Conservation (phyloP, 2,329 filamentous ascomycete species). For the Fusarium virguliforme region DNA sequence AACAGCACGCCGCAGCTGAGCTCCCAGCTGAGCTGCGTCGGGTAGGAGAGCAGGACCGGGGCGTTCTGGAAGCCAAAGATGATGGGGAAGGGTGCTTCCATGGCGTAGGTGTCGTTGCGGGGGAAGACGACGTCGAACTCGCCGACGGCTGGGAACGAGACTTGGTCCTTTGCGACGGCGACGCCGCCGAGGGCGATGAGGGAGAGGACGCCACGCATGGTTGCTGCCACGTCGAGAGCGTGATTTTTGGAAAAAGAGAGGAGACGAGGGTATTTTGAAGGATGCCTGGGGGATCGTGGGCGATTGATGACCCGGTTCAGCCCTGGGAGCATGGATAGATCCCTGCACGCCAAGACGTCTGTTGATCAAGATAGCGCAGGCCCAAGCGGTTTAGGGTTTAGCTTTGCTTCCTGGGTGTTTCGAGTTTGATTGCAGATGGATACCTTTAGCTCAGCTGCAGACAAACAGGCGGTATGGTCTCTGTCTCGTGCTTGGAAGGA, state of each 20-base stretch:
- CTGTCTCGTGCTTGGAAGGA: too few relatives aligned
- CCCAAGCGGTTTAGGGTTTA: constrained; percentile 17
- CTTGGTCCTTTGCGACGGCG: constrained; percentile 15
- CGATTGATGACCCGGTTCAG: constrained; percentile 23
- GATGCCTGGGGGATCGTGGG: not conserved
- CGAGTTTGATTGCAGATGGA: constrained; percentile 12
- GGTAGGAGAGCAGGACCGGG: constrained; percentile 31
- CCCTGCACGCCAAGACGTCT: constrained; percentile 14
- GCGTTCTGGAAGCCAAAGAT: constrained; percentile 40
- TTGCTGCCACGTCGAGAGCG: not conserved
- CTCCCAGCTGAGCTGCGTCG: constrained; percentile 29
- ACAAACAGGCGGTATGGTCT: too few relatives aligned
- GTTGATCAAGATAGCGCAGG: constrained; percentile 12
- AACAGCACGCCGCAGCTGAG: constrained; percentile 26
- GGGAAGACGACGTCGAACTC: constrained; percentile 39
- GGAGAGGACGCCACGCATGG: constrained; percentile 4
- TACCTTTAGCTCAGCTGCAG: too few relatives aligned
- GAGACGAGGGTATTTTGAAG: not conserved
- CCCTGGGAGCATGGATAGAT: constrained; percentile 29
- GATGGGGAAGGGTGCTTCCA: constrained; percentile 34
- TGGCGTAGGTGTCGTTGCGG: constrained; percentile 34
- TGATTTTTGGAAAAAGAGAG: not conserved
- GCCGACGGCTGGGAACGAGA: constrained; percentile 32
- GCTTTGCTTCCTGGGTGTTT: constrained; percentile 19
- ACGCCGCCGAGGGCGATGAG: constrained; percentile 14